Evolutionary conservation across 352 stramenopile species (phyloP).

Genomic region (Phytophthora pinifolia): DNA sequence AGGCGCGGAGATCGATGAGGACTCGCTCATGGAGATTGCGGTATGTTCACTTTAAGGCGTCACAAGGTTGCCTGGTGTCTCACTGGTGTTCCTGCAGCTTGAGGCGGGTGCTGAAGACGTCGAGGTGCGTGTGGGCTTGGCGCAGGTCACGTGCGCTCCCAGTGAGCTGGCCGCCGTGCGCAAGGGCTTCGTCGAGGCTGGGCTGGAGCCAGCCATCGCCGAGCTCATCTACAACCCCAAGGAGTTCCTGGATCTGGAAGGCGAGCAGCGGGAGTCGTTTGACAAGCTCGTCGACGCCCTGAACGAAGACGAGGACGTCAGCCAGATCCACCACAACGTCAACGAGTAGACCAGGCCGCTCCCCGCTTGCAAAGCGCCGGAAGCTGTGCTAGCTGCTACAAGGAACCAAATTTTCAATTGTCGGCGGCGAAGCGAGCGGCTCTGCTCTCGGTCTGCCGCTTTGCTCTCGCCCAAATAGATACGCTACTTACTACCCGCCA

Average conservation of each 20-base stretch:
- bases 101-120: conserved; percentile 75
- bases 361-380: no score
- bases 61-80: not conserved
- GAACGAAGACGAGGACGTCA: conserved; percentile 80
- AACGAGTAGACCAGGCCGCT: conserved; percentile 44
- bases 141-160: conserved; percentile 73
- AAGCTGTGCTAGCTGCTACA: conserved; percentile 1
- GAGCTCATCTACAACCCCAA: conserved; percentile 86
- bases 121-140: conserved; percentile 57
- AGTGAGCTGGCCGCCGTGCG: conserved; percentile 64
- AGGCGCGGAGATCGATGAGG: conserved; percentile 48
- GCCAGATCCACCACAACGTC: conserved; percentile 83
- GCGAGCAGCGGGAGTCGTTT: conserved; percentile 57
- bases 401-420: conserved; percentile 22
- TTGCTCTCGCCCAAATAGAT: conserved; percentile 39
- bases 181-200: conserved; percentile 49
- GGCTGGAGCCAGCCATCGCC: conserved; percentile 64
- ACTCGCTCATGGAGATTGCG: conserved; percentile 74
- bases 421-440: conserved; percentile 23
- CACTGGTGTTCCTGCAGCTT: conserved; percentile 36
- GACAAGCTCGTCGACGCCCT: conserved; percentile 77
- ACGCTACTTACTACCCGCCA: conserved; percentile 35
- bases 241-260: conserved; percentile 65
- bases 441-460: conserved; percentile 7
- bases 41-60: conserved; percentile 22